A percentile compares a stretch with the other conserved stretches of the same genome.
These are phyloP conservation scores for Phytophthora palmivora DNA, from an alignment of 352 stramenopile genomes.

Conservation along the genomic window DNA sequence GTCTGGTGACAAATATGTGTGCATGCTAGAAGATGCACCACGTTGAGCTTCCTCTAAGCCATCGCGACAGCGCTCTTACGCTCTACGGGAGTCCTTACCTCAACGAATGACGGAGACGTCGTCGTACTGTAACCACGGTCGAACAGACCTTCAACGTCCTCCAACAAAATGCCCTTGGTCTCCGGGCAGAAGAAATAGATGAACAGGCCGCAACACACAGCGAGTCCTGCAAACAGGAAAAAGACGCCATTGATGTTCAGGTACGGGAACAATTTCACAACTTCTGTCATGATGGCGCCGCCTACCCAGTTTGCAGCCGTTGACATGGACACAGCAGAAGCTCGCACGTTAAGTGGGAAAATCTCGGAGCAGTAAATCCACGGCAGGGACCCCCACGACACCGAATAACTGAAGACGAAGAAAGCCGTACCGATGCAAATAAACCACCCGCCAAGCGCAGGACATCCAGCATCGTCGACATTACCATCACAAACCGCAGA, in stretches of 20 bases:
- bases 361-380: constrained; percentile 73
- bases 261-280: constrained; percentile 38
- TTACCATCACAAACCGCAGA: constrained; percentile 36
- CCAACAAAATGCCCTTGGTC: constrained; percentile 33
- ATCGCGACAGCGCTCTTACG: constrained; percentile 25
- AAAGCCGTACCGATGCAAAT: constrained; percentile 47
- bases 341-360: constrained; percentile 61
- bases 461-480: constrained; percentile 34
- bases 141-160: constrained; percentile 40
- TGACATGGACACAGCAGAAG: constrained; percentile 50
- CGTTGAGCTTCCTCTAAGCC: constrained; percentile 16
- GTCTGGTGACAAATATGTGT: background rate
- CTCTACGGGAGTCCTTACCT: constrained; percentile 29
- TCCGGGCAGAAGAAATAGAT: constrained; percentile 40
- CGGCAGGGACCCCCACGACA: constrained; percentile 38
- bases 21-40: background rate
- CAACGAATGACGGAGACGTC: constrained; percentile 35
- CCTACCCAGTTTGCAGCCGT: constrained; percentile 54
- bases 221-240: constrained; percentile 34
- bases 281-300: constrained; percentile 46
- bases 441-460: constrained; percentile 44
- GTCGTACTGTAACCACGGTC: constrained; percentile 20
- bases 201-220: constrained; percentile 29
- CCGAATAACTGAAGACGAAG: constrained; percentile 47
- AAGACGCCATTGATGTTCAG: constrained; percentile 46